These are phyloP conservation scores for Nicotiana attenuata DNA, from an alignment of 257 asterid genomes.

Conservation along the genomic window DNA sequence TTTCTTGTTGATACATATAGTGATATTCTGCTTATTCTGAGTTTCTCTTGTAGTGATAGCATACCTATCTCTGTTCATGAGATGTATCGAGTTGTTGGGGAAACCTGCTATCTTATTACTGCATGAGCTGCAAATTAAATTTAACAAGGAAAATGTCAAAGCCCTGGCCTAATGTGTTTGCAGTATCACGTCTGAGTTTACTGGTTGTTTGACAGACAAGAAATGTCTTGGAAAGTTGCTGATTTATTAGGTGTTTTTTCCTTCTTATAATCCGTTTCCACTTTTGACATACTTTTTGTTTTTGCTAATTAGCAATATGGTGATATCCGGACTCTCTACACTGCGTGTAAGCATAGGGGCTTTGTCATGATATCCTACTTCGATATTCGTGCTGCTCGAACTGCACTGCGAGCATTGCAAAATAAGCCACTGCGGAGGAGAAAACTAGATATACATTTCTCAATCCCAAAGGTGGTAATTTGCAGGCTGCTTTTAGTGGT, in stretches of 20 bases:
- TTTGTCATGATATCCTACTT: slow-evolving; percentile 78
- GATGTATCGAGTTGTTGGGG: neutral
- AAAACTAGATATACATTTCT: slow-evolving; percentile 73
- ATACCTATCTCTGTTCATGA: neutral
- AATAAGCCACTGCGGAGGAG: slow-evolving; percentile 57
- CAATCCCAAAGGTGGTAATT: slow-evolving; percentile 58
- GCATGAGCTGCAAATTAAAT: neutral
- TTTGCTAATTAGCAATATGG: slow-evolving; percentile 50
- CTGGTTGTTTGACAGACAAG: slow-evolving; percentile 3
- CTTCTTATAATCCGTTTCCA: neutral
- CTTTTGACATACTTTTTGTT: neutral
- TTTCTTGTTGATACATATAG: neutral
- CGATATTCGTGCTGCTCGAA: slow-evolving; percentile 72
- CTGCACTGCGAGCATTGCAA: slow-evolving; percentile 59
- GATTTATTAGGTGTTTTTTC: neutral
- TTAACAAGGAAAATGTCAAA: neutral
- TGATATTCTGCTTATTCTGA: neutral
- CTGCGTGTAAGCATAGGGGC: slow-evolving; percentile 74
- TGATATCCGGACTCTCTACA: slow-evolving; percentile 61
- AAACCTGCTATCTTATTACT: neutral
- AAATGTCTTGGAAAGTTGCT: neutral
- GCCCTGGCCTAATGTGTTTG: neutral
- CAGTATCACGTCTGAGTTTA: neutral
- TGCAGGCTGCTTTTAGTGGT: neutral
- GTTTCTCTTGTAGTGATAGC: neutral